Percentiles rank a stretch among this genome's conserved stretches.
These are phyloP conservation scores for Prunus mongolica DNA, from an alignment of 306 rosid genomes.

Conservation along the genomic window DNA sequence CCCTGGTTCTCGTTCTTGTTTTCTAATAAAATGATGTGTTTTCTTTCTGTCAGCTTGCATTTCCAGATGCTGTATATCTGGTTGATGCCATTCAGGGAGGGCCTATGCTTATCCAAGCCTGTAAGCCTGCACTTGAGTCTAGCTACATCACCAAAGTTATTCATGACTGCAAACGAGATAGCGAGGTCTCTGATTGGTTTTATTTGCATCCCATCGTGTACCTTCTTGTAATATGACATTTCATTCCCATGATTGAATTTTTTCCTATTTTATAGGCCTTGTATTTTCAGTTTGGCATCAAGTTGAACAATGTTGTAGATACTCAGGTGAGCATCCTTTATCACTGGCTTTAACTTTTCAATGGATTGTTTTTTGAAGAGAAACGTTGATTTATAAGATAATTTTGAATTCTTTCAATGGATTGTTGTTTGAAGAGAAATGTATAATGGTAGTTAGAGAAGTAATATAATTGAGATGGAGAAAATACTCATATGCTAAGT, in stretches of 20 bases:
- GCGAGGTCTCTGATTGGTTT: constrained; percentile 70
- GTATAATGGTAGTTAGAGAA: background rate
- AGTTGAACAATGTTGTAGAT: constrained; percentile 94
- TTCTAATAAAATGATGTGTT: background rate
- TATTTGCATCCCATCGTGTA: constrained; percentile 11
- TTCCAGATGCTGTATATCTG: constrained; percentile 89
- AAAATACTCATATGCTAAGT: background rate
- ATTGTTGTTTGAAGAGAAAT: too few relatives aligned
- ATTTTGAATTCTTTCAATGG: background rate
- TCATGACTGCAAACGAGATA: constrained; percentile 98
- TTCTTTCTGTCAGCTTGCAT: constrained; percentile 70
- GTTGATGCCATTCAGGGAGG: constrained; percentile 94
- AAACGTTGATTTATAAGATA: background rate
- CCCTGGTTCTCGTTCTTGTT: background rate
- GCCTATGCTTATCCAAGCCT: constrained; percentile 68
- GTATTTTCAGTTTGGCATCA: constrained; percentile 95
- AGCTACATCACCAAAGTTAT: constrained; percentile 82
- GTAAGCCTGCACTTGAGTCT: constrained; percentile 99
- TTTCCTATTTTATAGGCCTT: constrained; percentile 62
- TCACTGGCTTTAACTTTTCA: background rate
- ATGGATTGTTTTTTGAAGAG: background rate
- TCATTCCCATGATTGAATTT: constrained; percentile 14
- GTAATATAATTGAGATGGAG: background rate
- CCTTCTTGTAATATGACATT: background rate
- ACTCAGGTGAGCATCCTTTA: constrained; percentile 71